Conservation (phyloP, 805 yeast genomes). For the Teunomyces aglyptinius region DNA sequence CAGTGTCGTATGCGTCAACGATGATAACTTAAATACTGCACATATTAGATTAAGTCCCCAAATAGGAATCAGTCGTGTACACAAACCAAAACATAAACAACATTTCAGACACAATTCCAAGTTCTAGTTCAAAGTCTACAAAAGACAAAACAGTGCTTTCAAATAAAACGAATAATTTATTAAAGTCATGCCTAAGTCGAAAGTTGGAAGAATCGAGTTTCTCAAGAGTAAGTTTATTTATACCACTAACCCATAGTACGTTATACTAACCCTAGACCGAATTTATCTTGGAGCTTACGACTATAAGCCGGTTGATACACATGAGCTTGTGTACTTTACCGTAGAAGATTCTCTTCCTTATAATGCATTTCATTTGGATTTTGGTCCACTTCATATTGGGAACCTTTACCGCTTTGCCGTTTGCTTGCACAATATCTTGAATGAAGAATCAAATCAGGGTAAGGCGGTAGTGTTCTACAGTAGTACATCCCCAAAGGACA, state of each 20-base stretch:
- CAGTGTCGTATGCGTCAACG: no score
- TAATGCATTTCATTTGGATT: slow-evolving; percentile 93
- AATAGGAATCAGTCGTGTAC: slow-evolving; percentile 1
- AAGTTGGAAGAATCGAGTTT: slow-evolving; percentile 42
- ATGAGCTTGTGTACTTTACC: slow-evolving; percentile 77
- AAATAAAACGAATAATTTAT: neutral
- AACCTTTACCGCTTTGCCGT: slow-evolving; percentile 95
- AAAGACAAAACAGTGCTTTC: slow-evolving; percentile 3
- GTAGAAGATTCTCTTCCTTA: slow-evolving; percentile 91
- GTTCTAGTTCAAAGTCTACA: slow-evolving; percentile 1
- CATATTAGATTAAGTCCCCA: neutral
- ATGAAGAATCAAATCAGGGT: slow-evolving; percentile 77
- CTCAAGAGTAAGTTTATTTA: slow-evolving; percentile 37
- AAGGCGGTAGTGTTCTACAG: slow-evolving; percentile 92
- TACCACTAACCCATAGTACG: neutral
- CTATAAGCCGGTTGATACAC: slow-evolving; percentile 71
- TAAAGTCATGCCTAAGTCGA: slow-evolving; percentile 6
- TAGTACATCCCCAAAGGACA: slow-evolving; percentile 69
- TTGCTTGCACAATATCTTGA: slow-evolving; percentile 83
- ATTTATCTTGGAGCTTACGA: slow-evolving; percentile 91
- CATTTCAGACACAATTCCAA: neutral
- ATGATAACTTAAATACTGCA: neutral
- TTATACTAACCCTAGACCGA: slow-evolving; percentile 38
- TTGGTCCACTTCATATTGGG: slow-evolving; percentile 94
- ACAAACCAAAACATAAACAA: slow-evolving; percentile 7